These are phyloP conservation scores for Pleoardoris graminearum DNA, from an alignment of 2,329 filamentous ascomycete genomes.

Conservation along the genomic window DNA sequence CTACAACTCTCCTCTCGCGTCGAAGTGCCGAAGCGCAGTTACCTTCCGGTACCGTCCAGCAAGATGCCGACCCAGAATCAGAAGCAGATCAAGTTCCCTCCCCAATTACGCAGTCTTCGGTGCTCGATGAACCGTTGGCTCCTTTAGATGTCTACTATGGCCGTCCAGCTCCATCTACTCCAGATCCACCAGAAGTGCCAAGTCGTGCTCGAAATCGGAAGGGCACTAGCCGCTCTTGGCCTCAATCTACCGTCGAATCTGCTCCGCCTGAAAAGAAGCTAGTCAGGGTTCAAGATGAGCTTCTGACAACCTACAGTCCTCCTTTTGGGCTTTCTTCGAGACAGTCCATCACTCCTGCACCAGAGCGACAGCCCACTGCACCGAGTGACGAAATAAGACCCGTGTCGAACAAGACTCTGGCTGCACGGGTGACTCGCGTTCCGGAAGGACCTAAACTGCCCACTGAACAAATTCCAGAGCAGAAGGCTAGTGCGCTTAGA, in stretches of 20 bases:
- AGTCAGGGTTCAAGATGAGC: constrained; percentile 7
- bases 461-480: constrained; percentile 11
- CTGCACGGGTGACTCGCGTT: not conserved
- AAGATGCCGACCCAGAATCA: not conserved
- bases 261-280: constrained; percentile 2
- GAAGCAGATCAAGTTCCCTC: not conserved
- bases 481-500: constrained; percentile 10
- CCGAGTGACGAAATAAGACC: not conserved
- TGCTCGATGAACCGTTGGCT: constrained; percentile 15
- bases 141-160: constrained; percentile 15
- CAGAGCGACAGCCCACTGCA: constrained; percentile 1
- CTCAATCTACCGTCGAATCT: no score
- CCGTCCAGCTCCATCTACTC: not conserved
- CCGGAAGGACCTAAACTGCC: constrained; percentile 5
- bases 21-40: no score
- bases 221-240: no score
- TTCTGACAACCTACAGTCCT: constrained; percentile 3
- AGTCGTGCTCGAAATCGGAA: no score
- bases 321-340: not conserved
- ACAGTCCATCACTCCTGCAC: not conserved
- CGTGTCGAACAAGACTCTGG: not conserved
- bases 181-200: not conserved
- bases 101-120: constrained; percentile 7
- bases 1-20: not conserved
- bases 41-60: no score